Evolutionary conservation across 768 basidiomycete species (phyloP).

Genomic region (Kwoniella heveanensis): DNA sequence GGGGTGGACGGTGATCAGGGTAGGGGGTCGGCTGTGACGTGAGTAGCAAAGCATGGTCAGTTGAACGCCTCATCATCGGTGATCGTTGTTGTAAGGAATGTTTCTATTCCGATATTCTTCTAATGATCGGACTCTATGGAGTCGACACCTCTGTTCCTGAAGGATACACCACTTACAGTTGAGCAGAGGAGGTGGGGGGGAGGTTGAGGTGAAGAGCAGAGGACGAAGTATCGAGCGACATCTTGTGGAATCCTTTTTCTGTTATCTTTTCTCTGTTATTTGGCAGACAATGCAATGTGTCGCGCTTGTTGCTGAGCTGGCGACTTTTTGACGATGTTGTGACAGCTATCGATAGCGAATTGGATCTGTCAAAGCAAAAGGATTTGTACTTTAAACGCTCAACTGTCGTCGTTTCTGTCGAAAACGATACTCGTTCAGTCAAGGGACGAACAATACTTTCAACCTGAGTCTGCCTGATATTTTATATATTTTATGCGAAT

Average conservation of each 20-base stretch:
- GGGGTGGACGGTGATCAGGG: conserved; percentile 74
- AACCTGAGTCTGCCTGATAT: conserved; percentile 12
- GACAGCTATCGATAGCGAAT: neutral
- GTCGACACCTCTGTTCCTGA: no score
- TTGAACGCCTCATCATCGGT: no score
- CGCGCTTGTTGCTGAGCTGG: neutral
- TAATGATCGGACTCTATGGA: no score
- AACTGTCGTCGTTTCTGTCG: neutral
- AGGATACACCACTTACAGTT: conserved; percentile 31
- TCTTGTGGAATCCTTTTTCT: no score
- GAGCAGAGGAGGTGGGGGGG: conserved; percentile 45
- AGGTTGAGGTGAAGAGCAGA: conserved; percentile 52
- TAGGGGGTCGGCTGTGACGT: conserved; percentile 44
- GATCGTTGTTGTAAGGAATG: no score
- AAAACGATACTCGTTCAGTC: neutral
- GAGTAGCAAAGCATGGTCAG: conserved; percentile 6
- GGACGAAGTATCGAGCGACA: conserved; percentile 48
- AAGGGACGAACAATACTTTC: neutral
- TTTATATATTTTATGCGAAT: neutral
- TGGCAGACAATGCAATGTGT: no score
- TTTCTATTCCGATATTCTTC: no score
- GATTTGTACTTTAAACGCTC: no score
- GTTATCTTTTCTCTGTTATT: no score
- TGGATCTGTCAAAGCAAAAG: no score
- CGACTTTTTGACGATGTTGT: neutral